phyloP scores from a whole-genome alignment of 768 basidiomycete species.

The Amanita rimosa region DNA sequence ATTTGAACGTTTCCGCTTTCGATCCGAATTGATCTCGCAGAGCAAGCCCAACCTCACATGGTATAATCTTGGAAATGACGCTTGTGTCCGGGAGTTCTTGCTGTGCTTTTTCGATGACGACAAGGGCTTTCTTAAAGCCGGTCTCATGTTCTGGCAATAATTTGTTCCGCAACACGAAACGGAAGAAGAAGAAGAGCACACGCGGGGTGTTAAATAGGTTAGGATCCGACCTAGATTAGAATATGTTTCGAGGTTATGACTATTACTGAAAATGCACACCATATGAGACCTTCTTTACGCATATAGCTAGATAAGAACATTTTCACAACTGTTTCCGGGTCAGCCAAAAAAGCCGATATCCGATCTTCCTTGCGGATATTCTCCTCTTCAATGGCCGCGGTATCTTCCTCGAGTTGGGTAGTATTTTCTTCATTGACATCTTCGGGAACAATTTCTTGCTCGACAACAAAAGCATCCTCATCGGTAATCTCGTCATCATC shows the following conservation, averaged over 20 bases:
- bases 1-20: constrained; percentile 3
- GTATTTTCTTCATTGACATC: background rate
- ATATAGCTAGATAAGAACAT: constrained; percentile 66
- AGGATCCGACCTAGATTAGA: constrained; percentile 23
- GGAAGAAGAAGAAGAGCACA: constrained; percentile 32
- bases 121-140: constrained; percentile 5
- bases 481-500: background rate
- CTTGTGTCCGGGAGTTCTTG: constrained; percentile 8
- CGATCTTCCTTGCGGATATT: constrained; percentile 29
- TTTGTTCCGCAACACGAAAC: constrained; percentile 31
- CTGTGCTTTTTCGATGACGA: constrained; percentile 6
- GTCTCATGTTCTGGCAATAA: constrained; percentile 21
- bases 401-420: constrained; percentile 21
- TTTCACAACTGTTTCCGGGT: constrained; percentile 46
- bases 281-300: constrained; percentile 56
- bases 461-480: background rate
- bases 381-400: constrained; percentile 22
- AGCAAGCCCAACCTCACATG: constrained; percentile 5
- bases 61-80: constrained; percentile 8
- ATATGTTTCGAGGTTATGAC: background rate
- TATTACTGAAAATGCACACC: constrained; percentile 23
- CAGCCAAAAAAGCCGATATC: constrained; percentile 41
- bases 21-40: constrained; percentile 8
- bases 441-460: background rate
- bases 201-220: constrained; percentile 32